Percentiles rank a stretch among this genome's conserved stretches.
Conservation (phyloP, 148 eudicot genomes). For the Polygonum maritimum region DNA sequence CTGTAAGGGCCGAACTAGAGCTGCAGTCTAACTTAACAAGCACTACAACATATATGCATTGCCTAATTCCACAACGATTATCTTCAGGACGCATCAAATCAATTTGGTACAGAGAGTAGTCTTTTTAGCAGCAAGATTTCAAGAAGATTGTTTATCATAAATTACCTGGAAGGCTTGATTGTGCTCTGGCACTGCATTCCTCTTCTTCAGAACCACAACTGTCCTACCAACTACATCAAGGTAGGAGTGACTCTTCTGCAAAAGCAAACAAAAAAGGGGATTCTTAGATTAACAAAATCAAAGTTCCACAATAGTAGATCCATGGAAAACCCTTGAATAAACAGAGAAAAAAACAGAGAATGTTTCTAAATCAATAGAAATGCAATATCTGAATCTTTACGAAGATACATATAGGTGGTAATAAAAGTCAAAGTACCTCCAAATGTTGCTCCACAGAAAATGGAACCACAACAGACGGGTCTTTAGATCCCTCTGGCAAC, state of each 20-base stretch:
- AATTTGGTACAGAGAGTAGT: background rate
- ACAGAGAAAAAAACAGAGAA: background rate
- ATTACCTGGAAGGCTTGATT: slow-evolving; percentile 79
- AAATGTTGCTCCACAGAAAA: slow-evolving; percentile 62
- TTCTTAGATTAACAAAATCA: background rate
- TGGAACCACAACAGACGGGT: slow-evolving; percentile 56
- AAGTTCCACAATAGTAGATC: background rate
- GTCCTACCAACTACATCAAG: slow-evolving; percentile 90
- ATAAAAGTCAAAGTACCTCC: slow-evolving; percentile 41
- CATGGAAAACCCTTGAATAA: background rate
- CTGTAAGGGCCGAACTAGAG: background rate
- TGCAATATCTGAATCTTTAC: background rate
- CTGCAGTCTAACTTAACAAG: background rate
- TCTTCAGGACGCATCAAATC: background rate
- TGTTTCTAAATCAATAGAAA: background rate
- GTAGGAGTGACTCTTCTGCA: slow-evolving; percentile 87
- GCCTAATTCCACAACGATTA: background rate
- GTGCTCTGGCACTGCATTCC: slow-evolving; percentile 88
- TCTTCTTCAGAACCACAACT: slow-evolving; percentile 82
- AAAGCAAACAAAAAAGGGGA: slow-evolving; percentile 6
- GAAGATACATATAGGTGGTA: background rate
- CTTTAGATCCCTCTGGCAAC: slow-evolving; percentile 88
- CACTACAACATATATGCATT: background rate
- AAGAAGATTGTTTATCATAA: background rate
- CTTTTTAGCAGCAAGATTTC: background rate